Conservation (phyloP, 176 grass and related monocot species). For the Zizania latifolia region DNA sequence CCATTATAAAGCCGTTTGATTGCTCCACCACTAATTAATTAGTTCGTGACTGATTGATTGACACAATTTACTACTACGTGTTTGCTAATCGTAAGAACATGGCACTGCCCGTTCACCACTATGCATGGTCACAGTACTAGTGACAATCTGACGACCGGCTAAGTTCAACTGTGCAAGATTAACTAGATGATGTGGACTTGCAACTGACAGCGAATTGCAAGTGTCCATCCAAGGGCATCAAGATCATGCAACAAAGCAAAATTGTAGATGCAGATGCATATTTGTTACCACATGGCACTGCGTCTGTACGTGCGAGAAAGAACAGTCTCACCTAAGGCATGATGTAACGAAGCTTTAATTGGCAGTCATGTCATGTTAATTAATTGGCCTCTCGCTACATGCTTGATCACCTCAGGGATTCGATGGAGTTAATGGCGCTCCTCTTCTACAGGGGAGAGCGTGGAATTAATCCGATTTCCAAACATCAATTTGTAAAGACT, state of each 20-base stretch:
- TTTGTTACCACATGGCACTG: background rate
- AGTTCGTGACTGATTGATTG: background rate
- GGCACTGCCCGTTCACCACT: background rate
- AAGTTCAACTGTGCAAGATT: background rate
- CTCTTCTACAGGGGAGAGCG: too few relatives aligned
- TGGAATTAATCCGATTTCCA: too few relatives aligned
- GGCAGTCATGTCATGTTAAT: background rate
- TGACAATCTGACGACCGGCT: background rate
- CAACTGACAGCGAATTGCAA: background rate
- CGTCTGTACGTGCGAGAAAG: background rate
- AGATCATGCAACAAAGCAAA: background rate
- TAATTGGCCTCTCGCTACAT: background rate
- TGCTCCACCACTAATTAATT: background rate
- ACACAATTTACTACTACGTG: background rate
- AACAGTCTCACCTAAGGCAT: background rate
- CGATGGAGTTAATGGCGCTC: too few relatives aligned
- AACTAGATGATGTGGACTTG: background rate
- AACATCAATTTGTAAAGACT: too few relatives aligned
- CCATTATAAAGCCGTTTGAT: background rate
- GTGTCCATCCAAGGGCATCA: background rate
- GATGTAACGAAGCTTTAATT: background rate
- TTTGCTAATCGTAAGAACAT: background rate
- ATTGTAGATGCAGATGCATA: background rate
- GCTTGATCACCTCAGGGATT: too few relatives aligned
- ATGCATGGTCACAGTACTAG: background rate